A percentile compares a stretch with the other conserved stretches of the same genome.
Conservation (phyloP, 805 yeast genomes). For the Metschnikowia santaceciliae region DNA sequence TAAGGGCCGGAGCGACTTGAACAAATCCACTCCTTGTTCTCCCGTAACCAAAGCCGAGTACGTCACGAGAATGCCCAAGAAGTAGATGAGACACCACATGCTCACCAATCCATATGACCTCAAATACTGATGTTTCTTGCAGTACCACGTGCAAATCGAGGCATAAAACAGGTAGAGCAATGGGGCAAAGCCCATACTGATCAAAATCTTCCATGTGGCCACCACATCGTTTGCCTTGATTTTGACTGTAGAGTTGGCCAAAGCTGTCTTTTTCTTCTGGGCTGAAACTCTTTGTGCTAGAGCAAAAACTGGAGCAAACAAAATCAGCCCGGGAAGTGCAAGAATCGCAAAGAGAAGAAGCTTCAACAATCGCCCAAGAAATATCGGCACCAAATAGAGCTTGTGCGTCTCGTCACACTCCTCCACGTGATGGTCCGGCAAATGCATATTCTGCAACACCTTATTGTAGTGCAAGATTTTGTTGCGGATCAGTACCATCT, state of each 20-base stretch:
- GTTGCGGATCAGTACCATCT: conserved; percentile 54
- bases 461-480: conserved; percentile 70
- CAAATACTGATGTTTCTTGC: conserved; percentile 13
- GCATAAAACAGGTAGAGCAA: conserved; percentile 80
- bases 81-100: conserved; percentile 46
- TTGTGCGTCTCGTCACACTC: conserved; percentile 51
- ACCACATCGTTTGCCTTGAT: conserved; percentile 89
- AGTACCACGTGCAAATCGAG: conserved; percentile 45
- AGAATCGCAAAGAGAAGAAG: conserved; percentile 54
- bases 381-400: conserved; percentile 45
- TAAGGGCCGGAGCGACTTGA: conserved; percentile 79
- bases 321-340: conserved; percentile 82
- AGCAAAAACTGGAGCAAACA: conserved; percentile 85
- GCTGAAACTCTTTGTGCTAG: conserved; percentile 71
- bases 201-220: conserved; percentile 95
- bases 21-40: conserved; percentile 87
- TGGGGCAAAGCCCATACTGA: conserved; percentile 87
- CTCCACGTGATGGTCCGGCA: conserved; percentile 59
- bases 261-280: conserved; percentile 70
- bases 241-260: conserved; percentile 84
- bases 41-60: conserved; percentile 91
- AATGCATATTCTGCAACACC: conserved; percentile 43
- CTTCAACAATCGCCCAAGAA: conserved; percentile 55
- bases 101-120: conserved; percentile 27
- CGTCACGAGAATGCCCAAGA: conserved; percentile 68